Percentiles rank a stretch among this genome's conserved stretches.
Evolutionary conservation across 1,139 yeast species (phyloP).

Genomic region (Taphrina pruni): DNA sequence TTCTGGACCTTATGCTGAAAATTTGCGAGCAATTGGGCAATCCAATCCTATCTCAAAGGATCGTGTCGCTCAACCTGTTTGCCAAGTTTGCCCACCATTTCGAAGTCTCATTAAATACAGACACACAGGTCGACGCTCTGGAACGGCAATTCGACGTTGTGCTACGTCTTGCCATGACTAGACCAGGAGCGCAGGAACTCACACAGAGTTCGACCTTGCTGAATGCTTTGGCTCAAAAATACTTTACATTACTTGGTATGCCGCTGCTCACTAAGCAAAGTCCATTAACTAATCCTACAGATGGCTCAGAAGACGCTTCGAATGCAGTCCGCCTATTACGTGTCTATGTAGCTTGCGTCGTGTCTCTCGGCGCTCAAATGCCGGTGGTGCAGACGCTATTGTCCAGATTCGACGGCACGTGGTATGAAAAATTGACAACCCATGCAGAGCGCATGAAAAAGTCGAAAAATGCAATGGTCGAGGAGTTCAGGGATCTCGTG

Average conservation of each 20-base stretch:
- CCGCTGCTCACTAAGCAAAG: too few species aligned
- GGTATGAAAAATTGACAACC: conserved; percentile 6
- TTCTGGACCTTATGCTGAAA: conserved; percentile 21
- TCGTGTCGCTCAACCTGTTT: conserved; percentile 16
- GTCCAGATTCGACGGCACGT: not conserved
- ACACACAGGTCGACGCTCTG: conserved; percentile 1
- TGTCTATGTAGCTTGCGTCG: conserved; percentile 11
- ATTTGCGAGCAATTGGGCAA: conserved; percentile 4
- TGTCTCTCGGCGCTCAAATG: conserved; percentile 17
- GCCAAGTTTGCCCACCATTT: conserved; percentile 21
- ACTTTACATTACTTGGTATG: conserved; percentile 12
- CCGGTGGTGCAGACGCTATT: not conserved
- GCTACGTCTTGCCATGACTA: conserved; percentile 29
- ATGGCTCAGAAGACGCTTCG: conserved; percentile 15
- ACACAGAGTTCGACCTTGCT: not conserved
- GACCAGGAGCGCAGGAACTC: conserved; percentile 22
- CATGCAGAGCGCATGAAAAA: conserved; percentile 16
- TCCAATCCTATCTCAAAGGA: conserved; percentile 7
- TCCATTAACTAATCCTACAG: conserved; percentile 5
- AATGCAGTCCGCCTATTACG: conserved; percentile 17
- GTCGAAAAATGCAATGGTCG: conserved; percentile 2
- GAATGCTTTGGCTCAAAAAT: conserved; percentile 8
- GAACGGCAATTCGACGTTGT: conserved; percentile 30
- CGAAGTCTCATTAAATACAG: not conserved
- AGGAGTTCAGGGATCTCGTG: conserved; percentile 6